phyloP scores from a whole-genome alignment of 495 filamentous ascomycete genomes.

The Hypoxylon subgilvum region DNA sequence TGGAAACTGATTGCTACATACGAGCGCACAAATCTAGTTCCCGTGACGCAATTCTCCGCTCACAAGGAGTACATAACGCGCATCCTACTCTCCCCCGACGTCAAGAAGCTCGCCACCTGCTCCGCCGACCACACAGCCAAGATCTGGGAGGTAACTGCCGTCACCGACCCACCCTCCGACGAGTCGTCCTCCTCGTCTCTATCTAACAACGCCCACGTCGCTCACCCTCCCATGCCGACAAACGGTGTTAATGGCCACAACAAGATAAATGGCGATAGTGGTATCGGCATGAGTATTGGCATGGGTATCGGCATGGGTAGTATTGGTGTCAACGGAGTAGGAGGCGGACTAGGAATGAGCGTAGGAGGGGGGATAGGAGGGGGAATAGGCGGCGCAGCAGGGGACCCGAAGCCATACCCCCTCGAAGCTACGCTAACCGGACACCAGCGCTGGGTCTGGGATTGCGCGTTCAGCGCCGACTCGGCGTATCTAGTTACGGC shows the following conservation, averaged over 20 bases:
- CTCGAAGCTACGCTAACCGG: constrained; percentile 89
- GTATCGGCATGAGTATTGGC: background rate
- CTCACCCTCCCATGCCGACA: background rate
- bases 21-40: constrained; percentile 86
- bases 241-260: constrained; percentile 23
- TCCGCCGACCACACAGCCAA: constrained; percentile 97
- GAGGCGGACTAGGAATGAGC: background rate
- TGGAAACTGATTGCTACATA: constrained; percentile 87
- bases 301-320: constrained; percentile 4
- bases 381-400: constrained; percentile 2
- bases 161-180: constrained; percentile 56
- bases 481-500: constrained; percentile 97
- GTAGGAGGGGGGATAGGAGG: background rate
- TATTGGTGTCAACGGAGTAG: background rate
- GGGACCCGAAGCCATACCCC: constrained; percentile 63
- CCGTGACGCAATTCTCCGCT: constrained; percentile 89
- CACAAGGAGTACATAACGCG: constrained; percentile 94
- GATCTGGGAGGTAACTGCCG: constrained; percentile 87
- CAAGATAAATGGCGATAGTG: constrained; percentile 3
- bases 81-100: constrained; percentile 93
- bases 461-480: constrained; percentile 97
- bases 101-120: constrained; percentile 96
- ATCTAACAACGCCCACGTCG: constrained; percentile 7
- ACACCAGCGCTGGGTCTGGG: constrained; percentile 99
- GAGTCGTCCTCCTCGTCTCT: constrained; percentile 30